Evolutionary conservation across 306 rosid genomes (phyloP), one percentile per base, ranked within the genome.

Genomic region (Senna siamea): DNA sequence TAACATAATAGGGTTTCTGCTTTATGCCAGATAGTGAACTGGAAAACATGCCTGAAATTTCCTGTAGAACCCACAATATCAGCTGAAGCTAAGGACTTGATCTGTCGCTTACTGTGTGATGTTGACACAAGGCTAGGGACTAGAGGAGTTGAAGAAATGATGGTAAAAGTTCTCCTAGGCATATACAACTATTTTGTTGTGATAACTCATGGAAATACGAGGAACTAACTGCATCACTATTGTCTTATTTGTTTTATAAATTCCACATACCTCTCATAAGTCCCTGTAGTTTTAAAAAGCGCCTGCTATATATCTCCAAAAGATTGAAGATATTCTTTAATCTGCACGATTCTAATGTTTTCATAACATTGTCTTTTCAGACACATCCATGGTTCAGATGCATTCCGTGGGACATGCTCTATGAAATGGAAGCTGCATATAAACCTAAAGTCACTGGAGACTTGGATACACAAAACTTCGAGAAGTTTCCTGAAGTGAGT

Each of bases 61-160:
- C 99, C 99, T 0, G 98, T 87, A 26, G 98, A 95, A 62, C 96
- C 96, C 64, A 92, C 87, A 81, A 88, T 95, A 81, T 90, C 98
- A 51, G 78, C 80, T 18, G 96, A 90, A 76, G 98, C 98, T 4
- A 92, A 76, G 85, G 93, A 92, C 82, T 80, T 95, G 82, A 95
- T 95, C 70, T 81, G 90, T 81, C 84, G 72, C 81, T 89, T 95
- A 73, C 79, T 95, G 53, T 95, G 99, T 81, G 94, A 92, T 74
- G 99, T 95, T 58, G 99, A 92, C 47, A 80, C 92, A 23, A 90
- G 99, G 81, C 78, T 95, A 76, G 99, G 99, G 63, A 90, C 98
- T 30, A 79, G 79, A 75, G 98, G 96, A 83, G 86, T 87, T 28
- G 99, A 95, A 55, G 98, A 95, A 90, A 84, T 95, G 70, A 95